Percentiles rank a stretch among this genome's conserved stretches.
Evolutionary conservation across 2,329 filamentous ascomycete genomes (phyloP).

Genomic region (Aureobasidium zeae): DNA sequence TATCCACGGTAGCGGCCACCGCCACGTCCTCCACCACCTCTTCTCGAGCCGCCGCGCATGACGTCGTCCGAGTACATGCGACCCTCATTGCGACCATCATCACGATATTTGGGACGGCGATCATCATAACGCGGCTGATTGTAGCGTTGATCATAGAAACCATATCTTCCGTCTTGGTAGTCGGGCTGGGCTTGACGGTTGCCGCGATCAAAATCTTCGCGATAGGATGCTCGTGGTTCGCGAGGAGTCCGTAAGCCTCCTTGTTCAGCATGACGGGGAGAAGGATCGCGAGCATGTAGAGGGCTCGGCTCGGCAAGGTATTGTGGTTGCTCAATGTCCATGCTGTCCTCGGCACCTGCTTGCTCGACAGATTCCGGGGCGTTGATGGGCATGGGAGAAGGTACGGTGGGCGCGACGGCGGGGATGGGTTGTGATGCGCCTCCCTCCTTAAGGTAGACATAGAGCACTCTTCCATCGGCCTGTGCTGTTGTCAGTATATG

Average conservation of each 20-base stretch:
- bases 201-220: conserved; percentile 18
- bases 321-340: conserved; percentile 37
- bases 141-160: conserved; percentile 28
- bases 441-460: conserved; percentile 60
- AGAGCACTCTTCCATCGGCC: conserved; percentile 66
- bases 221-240: conserved; percentile 21
- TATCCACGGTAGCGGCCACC: conserved; percentile 23
- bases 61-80: conserved; percentile 26
- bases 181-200: conserved; percentile 27
- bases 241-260: conserved; percentile 20
- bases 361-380: conserved; percentile 3
- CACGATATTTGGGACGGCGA: conserved; percentile 20
- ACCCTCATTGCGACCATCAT: conserved; percentile 23
- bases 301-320: conserved; percentile 21
- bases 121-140: conserved; percentile 18
- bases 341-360: conserved; percentile 27
- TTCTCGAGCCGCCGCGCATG: conserved; percentile 14
- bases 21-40: conserved; percentile 20
- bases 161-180: conserved; percentile 37
- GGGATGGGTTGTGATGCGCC: conserved; percentile 27
- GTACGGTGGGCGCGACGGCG: conserved; percentile 4
- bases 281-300: conserved; percentile 23
- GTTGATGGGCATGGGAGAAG: conserved; percentile 1
- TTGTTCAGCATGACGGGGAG: conserved; percentile 15
- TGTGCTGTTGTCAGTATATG: conserved; percentile 24